A percentile compares a stretch with the other conserved stretches of the same genome.
Evolutionary conservation across 257 asterid genomes (phyloP).

Genomic region (Petrea volubilis): DNA sequence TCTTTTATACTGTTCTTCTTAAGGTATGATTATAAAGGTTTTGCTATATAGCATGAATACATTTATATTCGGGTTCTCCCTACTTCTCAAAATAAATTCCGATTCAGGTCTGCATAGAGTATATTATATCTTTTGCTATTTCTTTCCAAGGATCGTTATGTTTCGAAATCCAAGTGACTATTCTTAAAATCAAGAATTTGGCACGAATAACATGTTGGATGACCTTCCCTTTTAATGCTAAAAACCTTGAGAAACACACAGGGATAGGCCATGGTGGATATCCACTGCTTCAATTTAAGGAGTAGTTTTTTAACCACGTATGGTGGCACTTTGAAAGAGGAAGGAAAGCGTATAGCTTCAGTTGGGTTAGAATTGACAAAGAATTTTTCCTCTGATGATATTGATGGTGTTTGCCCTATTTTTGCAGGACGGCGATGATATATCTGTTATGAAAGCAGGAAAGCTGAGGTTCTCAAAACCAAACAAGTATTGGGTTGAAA

Average conservation of each 20-base stretch:
- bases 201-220: background rate
- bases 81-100: background rate
- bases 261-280: background rate
- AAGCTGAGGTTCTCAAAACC: slow-evolving; percentile 73
- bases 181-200: background rate
- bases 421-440: slow-evolving; percentile 69
- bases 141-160: background rate
- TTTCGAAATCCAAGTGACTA: background rate
- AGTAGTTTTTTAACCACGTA: background rate
- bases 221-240: no score
- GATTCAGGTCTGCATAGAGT: background rate
- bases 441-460: slow-evolving; percentile 80
- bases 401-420: background rate
- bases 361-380: background rate
- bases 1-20: background rate
- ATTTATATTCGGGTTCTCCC: background rate
- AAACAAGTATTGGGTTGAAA: slow-evolving; percentile 91
- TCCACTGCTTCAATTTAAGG: background rate
- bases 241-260: background rate
- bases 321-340: slow-evolving; percentile 1
- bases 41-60: background rate
- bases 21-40: background rate
- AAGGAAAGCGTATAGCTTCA: background rate
- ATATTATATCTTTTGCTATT: background rate
- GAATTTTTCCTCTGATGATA: background rate